Base-by-base conservation (phyloP, 345 rosid species). In the Acer saccharum region DNA sequence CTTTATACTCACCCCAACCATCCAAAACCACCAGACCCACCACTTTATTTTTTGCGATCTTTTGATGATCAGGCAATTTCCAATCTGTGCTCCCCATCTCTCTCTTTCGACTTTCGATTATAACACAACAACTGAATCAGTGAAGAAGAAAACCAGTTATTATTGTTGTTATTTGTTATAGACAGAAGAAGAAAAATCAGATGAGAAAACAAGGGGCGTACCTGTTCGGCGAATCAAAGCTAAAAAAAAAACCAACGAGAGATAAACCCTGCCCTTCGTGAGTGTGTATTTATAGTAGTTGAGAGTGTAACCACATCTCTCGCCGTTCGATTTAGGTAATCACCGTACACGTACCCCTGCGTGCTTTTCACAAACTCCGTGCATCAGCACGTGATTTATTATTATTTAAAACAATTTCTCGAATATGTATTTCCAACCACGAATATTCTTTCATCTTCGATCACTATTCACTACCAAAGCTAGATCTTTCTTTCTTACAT, bases 1-100 rank as follows among this genome's bases (percentile, higher is more conserved):
- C 92, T 64, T 81, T 89, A 71, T 89, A 87, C 88, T 96, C 99
- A 7, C 97, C 99, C 98, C 99, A 96, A 0, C 99, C 99, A 84
- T 96, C 99, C 80, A 94, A 84, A 41, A 96, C 97, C n/a, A 96
- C 83, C 76, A 94, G 20, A 41, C 92, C 99, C 6, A 96, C 48
- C 43, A 88, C 81, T 85, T 92, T 96, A 48, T 93, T 94, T 83
- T 90, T 94, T 0, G 95, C 92, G 9, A 96, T 88, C 83, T 82
- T 87, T 10, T 91, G 92, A 77, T 96, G 99, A 82, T 94, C 95
- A 77, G 86, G 91, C 88, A 94, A 80, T 68, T 88, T 88, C 89
- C 89, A 93, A 14, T 87, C 88, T n/a, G 90, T 64, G 84, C 85
- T 85, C 29, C 87, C 90, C 98, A 93, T 91, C 44, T 52, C 67